phyloP scores from a whole-genome alignment of 352 stramenopile species.

The Phytopythium montanum region DNA sequence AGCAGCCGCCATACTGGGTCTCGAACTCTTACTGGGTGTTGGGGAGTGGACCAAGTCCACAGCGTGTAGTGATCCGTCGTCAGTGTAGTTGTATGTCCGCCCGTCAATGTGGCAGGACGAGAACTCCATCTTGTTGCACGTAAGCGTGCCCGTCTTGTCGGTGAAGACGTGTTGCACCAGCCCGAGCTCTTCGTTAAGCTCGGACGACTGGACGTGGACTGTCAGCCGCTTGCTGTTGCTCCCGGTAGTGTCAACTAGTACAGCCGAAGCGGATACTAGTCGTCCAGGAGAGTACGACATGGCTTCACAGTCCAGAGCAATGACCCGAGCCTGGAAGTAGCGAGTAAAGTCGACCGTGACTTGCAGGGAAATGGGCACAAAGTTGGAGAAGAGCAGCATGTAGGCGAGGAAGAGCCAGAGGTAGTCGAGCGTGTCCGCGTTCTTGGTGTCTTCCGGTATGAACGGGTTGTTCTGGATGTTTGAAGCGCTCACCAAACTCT shows the following conservation, averaged over 20 bases:
- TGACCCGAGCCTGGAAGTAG: slow-evolving; percentile 77
- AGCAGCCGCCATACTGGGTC: slow-evolving; percentile 4
- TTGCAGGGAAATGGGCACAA: slow-evolving; percentile 93
- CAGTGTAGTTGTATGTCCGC: slow-evolving; percentile 38
- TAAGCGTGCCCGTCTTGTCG: slow-evolving; percentile 93
- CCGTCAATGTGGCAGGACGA: slow-evolving; percentile 90
- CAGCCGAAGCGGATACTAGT: neutral
- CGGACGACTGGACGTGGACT: slow-evolving; percentile 71
- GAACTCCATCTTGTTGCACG: slow-evolving; percentile 93
- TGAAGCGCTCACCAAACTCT: slow-evolving; percentile 22
- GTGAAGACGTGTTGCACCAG: slow-evolving; percentile 97
- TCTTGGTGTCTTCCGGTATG: slow-evolving; percentile 36
- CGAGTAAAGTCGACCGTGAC: slow-evolving; percentile 84
- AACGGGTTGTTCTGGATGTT: slow-evolving; percentile 36
- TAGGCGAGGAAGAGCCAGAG: slow-evolving; percentile 77
- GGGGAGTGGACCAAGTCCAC: slow-evolving; percentile 11
- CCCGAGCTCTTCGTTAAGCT: slow-evolving; percentile 91
- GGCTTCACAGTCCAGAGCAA: slow-evolving; percentile 53
- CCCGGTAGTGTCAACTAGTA: neutral
- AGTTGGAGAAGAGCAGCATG: slow-evolving; percentile 89
- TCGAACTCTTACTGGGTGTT: slow-evolving; percentile 3
- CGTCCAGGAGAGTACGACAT: neutral
- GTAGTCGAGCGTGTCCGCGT: slow-evolving; percentile 28
- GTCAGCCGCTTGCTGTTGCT: slow-evolving; percentile 33
- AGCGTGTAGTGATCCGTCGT: slow-evolving; percentile 19